A percentile compares a stretch with the other conserved stretches of the same genome.
These are phyloP conservation scores for Sambucus nigra DNA, from an alignment of 129 eudicot species.

Conservation along the genomic window DNA sequence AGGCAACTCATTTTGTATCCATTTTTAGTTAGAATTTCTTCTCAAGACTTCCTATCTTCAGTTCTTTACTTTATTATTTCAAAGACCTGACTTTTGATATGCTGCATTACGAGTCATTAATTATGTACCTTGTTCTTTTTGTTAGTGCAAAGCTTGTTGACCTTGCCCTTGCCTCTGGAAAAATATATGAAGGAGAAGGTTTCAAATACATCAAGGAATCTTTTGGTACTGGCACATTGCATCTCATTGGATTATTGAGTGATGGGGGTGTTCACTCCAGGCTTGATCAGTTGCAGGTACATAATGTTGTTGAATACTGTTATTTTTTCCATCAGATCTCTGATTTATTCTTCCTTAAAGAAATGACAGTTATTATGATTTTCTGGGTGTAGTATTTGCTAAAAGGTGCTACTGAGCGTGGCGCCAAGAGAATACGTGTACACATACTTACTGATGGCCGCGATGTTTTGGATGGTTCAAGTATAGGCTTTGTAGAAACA, in stretches of 20 bases:
- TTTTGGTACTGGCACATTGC: slow-evolving; percentile 62
- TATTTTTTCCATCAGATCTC: neutral
- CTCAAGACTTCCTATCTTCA: neutral
- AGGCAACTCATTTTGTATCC: too few relatives aligned
- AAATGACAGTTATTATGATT: neutral
- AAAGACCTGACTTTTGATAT: neutral
- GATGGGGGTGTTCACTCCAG: slow-evolving; percentile 99
- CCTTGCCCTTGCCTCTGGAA: slow-evolving; percentile 79
- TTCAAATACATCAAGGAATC: slow-evolving; percentile 78
- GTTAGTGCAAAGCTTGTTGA: slow-evolving; percentile 84
- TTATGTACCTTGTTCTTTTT: neutral
- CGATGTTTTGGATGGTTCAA: slow-evolving; percentile 92
- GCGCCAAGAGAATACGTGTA: slow-evolving; percentile 82
- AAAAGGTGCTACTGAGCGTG: slow-evolving; percentile 74
- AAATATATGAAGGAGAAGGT: slow-evolving; percentile 81
- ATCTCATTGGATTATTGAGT: slow-evolving; percentile 80
- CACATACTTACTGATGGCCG: slow-evolving; percentile 94
- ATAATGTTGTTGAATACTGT: neutral
- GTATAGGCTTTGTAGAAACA: slow-evolving; percentile 76
- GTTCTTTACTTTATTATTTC: neutral
- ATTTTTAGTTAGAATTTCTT: too few relatives aligned
- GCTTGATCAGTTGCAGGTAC: slow-evolving; percentile 81
- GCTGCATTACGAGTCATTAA: neutral
- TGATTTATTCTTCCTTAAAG: neutral
- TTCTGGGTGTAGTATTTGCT: slow-evolving; percentile 49